Base-by-base conservation (phyloP, 116 monocot genomes). In the Phalaenopsis hybrid region DNA sequence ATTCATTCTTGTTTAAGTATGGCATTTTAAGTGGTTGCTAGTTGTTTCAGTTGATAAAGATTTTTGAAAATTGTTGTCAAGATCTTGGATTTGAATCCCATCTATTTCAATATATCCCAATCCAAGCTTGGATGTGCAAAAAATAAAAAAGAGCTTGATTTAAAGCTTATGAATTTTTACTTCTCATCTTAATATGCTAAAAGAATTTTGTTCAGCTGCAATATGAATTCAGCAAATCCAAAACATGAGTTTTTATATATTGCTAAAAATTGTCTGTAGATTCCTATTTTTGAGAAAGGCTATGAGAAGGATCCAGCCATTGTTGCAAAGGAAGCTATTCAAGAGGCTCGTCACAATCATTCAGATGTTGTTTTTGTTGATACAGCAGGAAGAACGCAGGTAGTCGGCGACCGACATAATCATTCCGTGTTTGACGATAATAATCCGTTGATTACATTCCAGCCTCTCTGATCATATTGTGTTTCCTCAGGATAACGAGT, bases 321-420 rank as follows among this genome's bases (percentile, higher is more conserved):
- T 76, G 98, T 98, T 41, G 98, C 98, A 7, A 98, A 91, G 86
- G 98, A 98, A 86, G 95, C 96, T 43, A 96, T 96, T 80, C 89
- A 92, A 85, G 92, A 94, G 79, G 96, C 96, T 52, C 74, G 61
- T 76, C 92, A 87, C 13, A 94, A 91, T 79, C 89, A 90, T 76
- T 89, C 92, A 18, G 96, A 96, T 83, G 96, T 96, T 88, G 96
- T 96, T 88, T 92, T 96, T 80, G 96, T 96, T 81, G 96, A 96
- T 55, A 98, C 98, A 31, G 98, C 98, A 83, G 98, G 98, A 1
- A 87, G 98, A 43, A 98, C 95, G 98, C 98, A 98, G 93, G 97
- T 94, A 51, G 76, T 28, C 0, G 81, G 55, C 13, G 11, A 51
- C 21, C 34, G 25, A 41, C 28, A 44, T 1, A 61, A 61, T 61